These are phyloP conservation scores for Spergularia azorica DNA, from an alignment of 179 eudicot species.

Conservation along the genomic window DNA sequence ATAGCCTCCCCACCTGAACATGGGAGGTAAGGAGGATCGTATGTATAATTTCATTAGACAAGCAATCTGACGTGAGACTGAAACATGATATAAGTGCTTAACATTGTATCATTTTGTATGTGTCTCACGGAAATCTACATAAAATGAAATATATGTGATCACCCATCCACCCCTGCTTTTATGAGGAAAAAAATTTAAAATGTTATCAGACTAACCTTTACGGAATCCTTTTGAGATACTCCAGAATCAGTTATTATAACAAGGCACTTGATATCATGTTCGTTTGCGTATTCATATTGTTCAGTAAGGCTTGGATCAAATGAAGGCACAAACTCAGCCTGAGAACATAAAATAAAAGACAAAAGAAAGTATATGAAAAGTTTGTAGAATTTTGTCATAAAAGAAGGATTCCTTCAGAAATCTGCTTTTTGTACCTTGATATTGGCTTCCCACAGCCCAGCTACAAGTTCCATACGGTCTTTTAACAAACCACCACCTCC, in stretches of 20 bases:
- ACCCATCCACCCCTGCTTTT: no score
- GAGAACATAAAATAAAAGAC: slow-evolving; percentile 3
- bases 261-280: slow-evolving; percentile 87
- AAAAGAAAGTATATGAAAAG: background rate
- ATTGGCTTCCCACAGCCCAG: slow-evolving; percentile 83
- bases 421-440: slow-evolving; percentile 52
- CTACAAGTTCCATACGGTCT: slow-evolving; percentile 92
- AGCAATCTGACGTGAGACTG: background rate
- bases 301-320: slow-evolving; percentile 95
- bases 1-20: background rate
- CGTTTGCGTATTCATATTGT: slow-evolving; percentile 96
- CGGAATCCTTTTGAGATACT: slow-evolving; percentile 70
- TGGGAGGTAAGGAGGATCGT: no score
- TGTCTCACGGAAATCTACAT: background rate
- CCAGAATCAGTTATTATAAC: slow-evolving; percentile 78
- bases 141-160: background rate
- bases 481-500: slow-evolving; percentile 91
- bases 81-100: background rate
- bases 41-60: no score
- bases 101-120: background rate
- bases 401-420: slow-evolving; percentile 1
- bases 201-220: slow-evolving; percentile 53
- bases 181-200: background rate
- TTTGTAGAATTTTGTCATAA: slow-evolving; percentile 3
- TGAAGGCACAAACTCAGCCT: slow-evolving; percentile 84